Conservation (phyloP, 2,329 filamentous ascomycete genomes). For the Colletotrichum paranaense region DNA sequence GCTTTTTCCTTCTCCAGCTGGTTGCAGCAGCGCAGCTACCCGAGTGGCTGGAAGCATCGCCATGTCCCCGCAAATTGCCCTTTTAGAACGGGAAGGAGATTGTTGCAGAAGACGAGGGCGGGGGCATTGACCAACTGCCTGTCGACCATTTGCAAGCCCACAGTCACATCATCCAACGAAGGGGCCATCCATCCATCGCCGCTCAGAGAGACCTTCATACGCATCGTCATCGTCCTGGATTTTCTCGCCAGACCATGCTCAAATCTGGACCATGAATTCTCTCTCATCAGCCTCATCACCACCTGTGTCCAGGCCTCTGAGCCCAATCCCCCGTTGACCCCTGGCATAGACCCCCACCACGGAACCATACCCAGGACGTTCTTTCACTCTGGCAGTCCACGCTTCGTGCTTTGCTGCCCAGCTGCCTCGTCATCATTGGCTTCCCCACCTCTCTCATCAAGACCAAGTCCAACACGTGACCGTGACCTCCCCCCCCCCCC, state of each 20-base stretch:
- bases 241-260: too few species aligned
- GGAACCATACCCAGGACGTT: too few species aligned
- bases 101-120: not conserved
- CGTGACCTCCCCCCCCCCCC: not conserved
- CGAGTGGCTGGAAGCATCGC: not conserved
- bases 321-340: too few species aligned
- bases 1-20: not conserved
- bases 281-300: too few species aligned
- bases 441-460: not conserved
- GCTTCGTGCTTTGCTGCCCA: not conserved
- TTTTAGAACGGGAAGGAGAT: not conserved
- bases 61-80: not conserved
- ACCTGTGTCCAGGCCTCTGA: too few species aligned
- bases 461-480: not conserved
- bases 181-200: not conserved
- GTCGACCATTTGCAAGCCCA: slow-evolving; percentile 17
- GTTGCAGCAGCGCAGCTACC: not conserved
- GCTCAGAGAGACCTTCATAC: not conserved
- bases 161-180: not conserved
- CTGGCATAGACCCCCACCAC: too few species aligned
- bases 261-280: too few species aligned
- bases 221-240: too few species aligned
- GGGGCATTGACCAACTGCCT: slow-evolving; percentile 7
- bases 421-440: not conserved
- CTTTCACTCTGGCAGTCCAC: too few species aligned